These are phyloP conservation scores for Piper longum DNA, from an alignment of 164 flowering plant species.

Conservation along the genomic window DNA sequence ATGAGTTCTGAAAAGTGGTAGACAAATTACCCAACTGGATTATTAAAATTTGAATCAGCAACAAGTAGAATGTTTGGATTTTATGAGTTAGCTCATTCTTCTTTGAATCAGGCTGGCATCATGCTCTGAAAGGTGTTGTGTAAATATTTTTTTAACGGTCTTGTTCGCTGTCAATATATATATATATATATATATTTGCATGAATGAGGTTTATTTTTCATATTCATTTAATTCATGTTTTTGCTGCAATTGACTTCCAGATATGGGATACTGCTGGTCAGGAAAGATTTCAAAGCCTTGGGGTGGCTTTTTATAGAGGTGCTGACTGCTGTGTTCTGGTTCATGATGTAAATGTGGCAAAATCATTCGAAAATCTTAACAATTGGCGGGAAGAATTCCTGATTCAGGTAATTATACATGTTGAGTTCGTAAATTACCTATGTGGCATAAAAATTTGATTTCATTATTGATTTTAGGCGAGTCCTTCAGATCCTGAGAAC, in stretches of 20 bases:
- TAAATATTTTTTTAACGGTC: too few species aligned
- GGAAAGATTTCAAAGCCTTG: slow-evolving; percentile 90
- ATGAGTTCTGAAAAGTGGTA: too few species aligned
- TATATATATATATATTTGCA: too few species aligned
- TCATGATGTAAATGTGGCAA: slow-evolving; percentile 79
- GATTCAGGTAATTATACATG: slow-evolving; percentile 42
- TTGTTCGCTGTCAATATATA: too few species aligned
- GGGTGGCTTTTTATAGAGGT: slow-evolving; percentile 86
- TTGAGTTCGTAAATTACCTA: background rate
- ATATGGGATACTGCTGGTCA: slow-evolving; percentile 98
- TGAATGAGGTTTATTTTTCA: too few species aligned
- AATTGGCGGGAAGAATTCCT: slow-evolving; percentile 88
- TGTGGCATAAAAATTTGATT: background rate
- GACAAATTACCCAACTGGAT: too few species aligned
- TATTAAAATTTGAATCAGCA: too few species aligned
- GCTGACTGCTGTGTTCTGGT: slow-evolving; percentile 95
- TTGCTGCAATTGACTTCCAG: slow-evolving; percentile 18
- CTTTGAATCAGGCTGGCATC: too few species aligned
- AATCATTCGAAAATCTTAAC: slow-evolving; percentile 78
- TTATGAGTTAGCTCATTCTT: too few species aligned
- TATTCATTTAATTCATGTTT: background rate
- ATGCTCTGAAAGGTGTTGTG: too few species aligned
- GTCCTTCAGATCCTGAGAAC: slow-evolving; percentile 85
- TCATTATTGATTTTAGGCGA: slow-evolving; percentile 38
- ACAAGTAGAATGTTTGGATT: too few species aligned